Evolutionary conservation across 2,329 filamentous ascomycete genomes (phyloP).

Genomic region (Trichoderma sp.): DNA sequence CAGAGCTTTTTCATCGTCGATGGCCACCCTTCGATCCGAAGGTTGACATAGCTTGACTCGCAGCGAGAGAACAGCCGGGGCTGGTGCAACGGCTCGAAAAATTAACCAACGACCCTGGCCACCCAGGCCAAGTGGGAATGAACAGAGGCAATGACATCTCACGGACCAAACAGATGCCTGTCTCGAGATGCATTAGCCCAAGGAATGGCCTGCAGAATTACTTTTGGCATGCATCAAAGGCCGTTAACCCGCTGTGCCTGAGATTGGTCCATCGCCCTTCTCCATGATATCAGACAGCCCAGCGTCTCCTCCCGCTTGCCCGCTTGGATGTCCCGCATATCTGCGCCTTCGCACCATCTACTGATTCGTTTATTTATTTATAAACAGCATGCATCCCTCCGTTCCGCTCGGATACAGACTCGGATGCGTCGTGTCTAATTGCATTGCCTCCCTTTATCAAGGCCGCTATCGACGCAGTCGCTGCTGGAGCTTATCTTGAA

Average conservation of each 20-base stretch:
- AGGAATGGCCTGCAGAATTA: slow-evolving; percentile 23
- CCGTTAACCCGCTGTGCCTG: slow-evolving; percentile 11
- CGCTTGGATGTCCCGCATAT: slow-evolving; percentile 7
- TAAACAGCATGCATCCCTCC: slow-evolving; percentile 6
- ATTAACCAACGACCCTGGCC: not conserved
- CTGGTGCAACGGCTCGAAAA: slow-evolving; percentile 5
- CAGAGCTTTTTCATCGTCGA: not conserved
- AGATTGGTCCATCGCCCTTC: slow-evolving; percentile 19
- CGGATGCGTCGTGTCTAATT: slow-evolving; percentile 2
- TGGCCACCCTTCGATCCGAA: not conserved
- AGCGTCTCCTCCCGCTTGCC: slow-evolving; percentile 10
- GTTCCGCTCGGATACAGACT: not conserved
- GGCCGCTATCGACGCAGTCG: slow-evolving; percentile 6
- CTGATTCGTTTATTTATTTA: not conserved
- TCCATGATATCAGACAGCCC: slow-evolving; percentile 14
- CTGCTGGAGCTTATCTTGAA: slow-evolving; percentile 1
- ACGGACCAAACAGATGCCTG: slow-evolving; percentile 2
- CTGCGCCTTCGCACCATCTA: not conserved
- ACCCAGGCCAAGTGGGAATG: not conserved
- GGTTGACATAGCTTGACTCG: slow-evolving; percentile 2
- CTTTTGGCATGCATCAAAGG: slow-evolving; percentile 20
- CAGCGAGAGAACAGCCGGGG: not conserved
- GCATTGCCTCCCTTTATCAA: slow-evolving; percentile 13
- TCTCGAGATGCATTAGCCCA: slow-evolving; percentile 16
- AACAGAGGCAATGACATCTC: not conserved